Evolutionary conservation across 805 yeast genomes (phyloP).

Genomic region (Saturnispora quitensis): DNA sequence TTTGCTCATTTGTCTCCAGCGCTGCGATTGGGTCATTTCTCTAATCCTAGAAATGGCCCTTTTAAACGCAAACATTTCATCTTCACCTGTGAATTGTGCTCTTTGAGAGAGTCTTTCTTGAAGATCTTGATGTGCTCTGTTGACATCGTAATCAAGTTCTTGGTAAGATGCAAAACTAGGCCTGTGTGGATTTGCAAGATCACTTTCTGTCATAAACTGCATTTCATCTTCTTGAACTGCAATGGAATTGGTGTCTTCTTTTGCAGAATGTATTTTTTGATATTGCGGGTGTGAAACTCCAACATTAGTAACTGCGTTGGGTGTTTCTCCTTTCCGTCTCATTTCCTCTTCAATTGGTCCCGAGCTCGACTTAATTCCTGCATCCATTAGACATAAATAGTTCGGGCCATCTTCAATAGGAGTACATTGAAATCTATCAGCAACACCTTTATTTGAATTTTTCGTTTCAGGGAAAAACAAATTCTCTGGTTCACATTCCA

Average conservation of each 20-base stretch:
- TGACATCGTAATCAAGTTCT: slow-evolving; percentile 30
- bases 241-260: background rate
- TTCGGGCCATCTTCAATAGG: slow-evolving; percentile 11
- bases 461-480: slow-evolving; percentile 47
- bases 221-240: slow-evolving; percentile 51
- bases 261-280: slow-evolving; percentile 1
- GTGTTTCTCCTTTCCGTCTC: slow-evolving; percentile 16
- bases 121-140: slow-evolving; percentile 12
- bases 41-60: slow-evolving; percentile 59
- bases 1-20: slow-evolving; percentile 39
- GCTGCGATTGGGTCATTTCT: slow-evolving; percentile 26
- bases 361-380: slow-evolving; percentile 2
- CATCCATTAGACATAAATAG: slow-evolving; percentile 8
- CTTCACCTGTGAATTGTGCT: slow-evolving; percentile 64
- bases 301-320: background rate
- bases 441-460: background rate
- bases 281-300: slow-evolving; percentile 5
- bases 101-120: slow-evolving; percentile 37
- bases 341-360: slow-evolving; percentile 49
- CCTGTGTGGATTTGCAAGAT: slow-evolving; percentile 53
- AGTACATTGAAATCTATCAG: slow-evolving; percentile 13
- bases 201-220: slow-evolving; percentile 56
- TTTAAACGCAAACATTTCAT: slow-evolving; percentile 64
- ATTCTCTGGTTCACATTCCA: slow-evolving; percentile 40
- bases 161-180: slow-evolving; percentile 62